These are phyloP conservation scores for Boletellus deceptivus DNA, from an alignment of 1,284 basidiomycete species.

Conservation along the genomic window DNA sequence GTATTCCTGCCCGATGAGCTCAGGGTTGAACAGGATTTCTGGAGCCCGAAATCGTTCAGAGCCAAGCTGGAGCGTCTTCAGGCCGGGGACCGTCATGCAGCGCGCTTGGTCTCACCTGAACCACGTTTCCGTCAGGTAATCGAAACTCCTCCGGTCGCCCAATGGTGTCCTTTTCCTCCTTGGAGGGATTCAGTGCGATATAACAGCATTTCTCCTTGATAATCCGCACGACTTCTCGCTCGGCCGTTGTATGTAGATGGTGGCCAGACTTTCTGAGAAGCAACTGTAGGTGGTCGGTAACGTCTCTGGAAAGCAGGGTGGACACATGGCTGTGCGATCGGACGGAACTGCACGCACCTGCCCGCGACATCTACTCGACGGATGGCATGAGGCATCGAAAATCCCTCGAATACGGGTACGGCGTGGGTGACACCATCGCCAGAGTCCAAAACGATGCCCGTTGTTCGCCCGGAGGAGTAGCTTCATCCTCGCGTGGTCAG, in stretches of 20 bases:
- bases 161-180: conserved; percentile 90
- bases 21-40: conserved; percentile 97
- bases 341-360: conserved; percentile 49
- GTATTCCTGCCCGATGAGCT: conserved; percentile 94
- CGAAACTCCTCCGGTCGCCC: conserved; percentile 87
- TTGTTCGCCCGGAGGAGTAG: conserved; percentile 98
- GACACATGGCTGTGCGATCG: conserved; percentile 8
- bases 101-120: conserved; percentile 61
- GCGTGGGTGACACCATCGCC: conserved; percentile 99
- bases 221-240: conserved; percentile 94
- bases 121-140: conserved; percentile 92
- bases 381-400: conserved; percentile 98
- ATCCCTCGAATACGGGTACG: conserved; percentile 98
- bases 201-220: conserved; percentile 99
- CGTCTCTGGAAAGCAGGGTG: conserved; percentile 60
- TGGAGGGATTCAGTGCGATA: conserved; percentile 84
- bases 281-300: conserved; percentile 94
- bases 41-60: conserved; percentile 95
- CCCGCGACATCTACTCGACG: conserved; percentile 95
- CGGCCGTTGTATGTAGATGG: conserved; percentile 94
- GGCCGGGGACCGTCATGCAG: background rate
- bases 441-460: conserved; percentile 97
- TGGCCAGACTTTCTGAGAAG: conserved; percentile 94
- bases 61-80: conserved; percentile 64
- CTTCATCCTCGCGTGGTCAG: conserved; percentile 44